Conservation (phyloP, 2,329 filamentous ascomycete species). For the Talaromyces sp. region DNA sequence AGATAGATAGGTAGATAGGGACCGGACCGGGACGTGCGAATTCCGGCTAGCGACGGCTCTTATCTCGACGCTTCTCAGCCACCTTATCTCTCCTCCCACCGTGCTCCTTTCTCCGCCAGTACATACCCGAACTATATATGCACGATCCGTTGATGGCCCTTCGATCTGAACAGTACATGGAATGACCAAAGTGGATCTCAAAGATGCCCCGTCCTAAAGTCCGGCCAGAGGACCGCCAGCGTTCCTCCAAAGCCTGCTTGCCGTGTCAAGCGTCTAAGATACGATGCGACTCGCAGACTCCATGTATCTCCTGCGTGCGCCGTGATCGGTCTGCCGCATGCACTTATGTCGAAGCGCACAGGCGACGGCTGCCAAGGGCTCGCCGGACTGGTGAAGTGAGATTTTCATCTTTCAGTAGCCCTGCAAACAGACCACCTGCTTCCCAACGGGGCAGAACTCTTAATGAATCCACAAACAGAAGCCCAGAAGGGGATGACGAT, state of each 20-base stretch:
- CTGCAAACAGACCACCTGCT: neutral
- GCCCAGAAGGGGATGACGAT: neutral
- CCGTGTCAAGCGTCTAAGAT: slow-evolving; percentile 52
- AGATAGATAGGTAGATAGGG: neutral
- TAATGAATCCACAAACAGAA: neutral
- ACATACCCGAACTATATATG: slow-evolving; percentile 4
- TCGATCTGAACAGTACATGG: neutral
- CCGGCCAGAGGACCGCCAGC: slow-evolving; percentile 47
- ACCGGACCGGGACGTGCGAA: neutral
- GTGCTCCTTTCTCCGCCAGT: neutral
- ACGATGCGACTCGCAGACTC: slow-evolving; percentile 49
- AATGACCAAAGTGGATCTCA: neutral
- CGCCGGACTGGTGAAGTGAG: slow-evolving; percentile 15
- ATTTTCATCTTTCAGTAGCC: slow-evolving; percentile 3
- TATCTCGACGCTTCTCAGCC: neutral
- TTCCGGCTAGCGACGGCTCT: neutral
- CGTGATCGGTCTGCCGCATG: slow-evolving; percentile 43
- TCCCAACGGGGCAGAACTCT: neutral
- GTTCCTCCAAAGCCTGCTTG: slow-evolving; percentile 50
- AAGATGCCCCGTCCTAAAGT: slow-evolving; percentile 54
- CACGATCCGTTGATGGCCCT: neutral
- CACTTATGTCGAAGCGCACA: slow-evolving; percentile 31
- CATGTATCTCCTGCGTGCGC: slow-evolving; percentile 48
- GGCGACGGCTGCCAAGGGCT: slow-evolving; percentile 19
- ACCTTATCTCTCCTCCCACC: neutral